Evolutionary conservation across 768 basidiomycete species (phyloP), one percentile per base, ranked within the genome.

Genomic region (Inosperma sp.): DNA sequence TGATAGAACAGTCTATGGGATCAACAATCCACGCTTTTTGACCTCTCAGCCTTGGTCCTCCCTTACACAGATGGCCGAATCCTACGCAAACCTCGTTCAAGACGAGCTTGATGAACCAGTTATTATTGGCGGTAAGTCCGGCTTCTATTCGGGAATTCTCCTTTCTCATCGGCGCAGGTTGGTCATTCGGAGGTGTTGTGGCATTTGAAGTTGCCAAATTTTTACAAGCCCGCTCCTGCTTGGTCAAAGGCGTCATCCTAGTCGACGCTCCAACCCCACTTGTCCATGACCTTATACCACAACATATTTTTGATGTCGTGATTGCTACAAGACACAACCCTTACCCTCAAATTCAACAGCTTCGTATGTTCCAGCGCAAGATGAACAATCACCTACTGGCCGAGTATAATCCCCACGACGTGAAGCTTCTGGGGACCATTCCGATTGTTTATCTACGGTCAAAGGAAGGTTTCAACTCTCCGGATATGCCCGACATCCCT

Each of bases 101-200:
- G 60, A 59, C 9, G 62, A 68, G 12, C 62, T 65, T 4, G 46
- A 61, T 5, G 74, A 69, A 4, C 68, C 72, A 4, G 56, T 84
- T 12, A 62, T 84, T 0, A 59, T 87, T 2, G 84, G 85, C 62
- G 86, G 86, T 83, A 53, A 47, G 72, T 57, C 25, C 26, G 33
- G 14, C n/a, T 34, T 16, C 23, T n/a, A 30, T 30, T 23, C 8
- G 22, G 13, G 22, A 3, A 33, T 6, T n/a, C n/a, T 1, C 17
- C 26, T 30, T 30, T 19, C 16, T 48, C 7, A 34, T 27, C n/a
- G n/a, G 16, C 4, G 34, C 48, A 88, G 86, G 86, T 0, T 89
- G 86, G 86, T 89, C 86, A 3, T 85, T 89, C 55, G 86, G 86
- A 10, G 86, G 86, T 2, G 80, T 86, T 4, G 78, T 80, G 0